Percentiles rank a stretch among this genome's conserved stretches.
These are phyloP conservation scores for Cryphonectria parasitica DNA, from an alignment of 2,329 filamentous ascomycete genomes.

Conservation along the genomic window DNA sequence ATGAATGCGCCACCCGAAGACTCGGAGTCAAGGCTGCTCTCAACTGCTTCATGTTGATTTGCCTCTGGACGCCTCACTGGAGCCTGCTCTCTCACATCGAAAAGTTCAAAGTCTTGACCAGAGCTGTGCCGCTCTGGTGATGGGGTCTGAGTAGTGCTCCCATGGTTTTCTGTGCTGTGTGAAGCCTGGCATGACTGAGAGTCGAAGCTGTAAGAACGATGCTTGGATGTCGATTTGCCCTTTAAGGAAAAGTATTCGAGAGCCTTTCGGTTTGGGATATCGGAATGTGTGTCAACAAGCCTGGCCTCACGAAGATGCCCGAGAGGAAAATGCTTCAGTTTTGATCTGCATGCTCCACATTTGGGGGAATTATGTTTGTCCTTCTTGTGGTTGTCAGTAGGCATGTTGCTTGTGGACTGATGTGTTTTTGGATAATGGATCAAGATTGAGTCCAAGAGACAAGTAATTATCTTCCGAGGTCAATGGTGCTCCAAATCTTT, in stretches of 20 bases:
- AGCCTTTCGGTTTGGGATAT: neutral
- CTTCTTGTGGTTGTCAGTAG: neutral
- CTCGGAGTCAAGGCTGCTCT: neutral
- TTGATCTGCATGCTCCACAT: neutral
- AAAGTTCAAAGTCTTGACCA: neutral
- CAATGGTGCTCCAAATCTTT: neutral
- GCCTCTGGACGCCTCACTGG: no score
- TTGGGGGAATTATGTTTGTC: neutral
- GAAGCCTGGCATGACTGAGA: neutral
- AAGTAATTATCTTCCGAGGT: neutral
- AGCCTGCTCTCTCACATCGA: neutral
- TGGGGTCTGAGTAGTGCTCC: neutral
- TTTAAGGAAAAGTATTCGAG: neutral
- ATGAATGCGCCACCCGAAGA: neutral
- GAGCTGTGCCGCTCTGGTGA: neutral
- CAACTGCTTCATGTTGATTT: neutral
- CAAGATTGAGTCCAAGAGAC: neutral
- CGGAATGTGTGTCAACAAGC: neutral
- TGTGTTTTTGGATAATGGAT: neutral
- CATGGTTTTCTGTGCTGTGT: neutral
- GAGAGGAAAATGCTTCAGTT: neutral
- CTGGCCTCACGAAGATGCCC: neutral
- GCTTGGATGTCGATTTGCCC: neutral
- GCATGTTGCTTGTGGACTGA: neutral
- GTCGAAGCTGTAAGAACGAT: neutral